phyloP scores from a whole-genome alignment of 1,284 basidiomycete species.

The Waitea zeae region DNA sequence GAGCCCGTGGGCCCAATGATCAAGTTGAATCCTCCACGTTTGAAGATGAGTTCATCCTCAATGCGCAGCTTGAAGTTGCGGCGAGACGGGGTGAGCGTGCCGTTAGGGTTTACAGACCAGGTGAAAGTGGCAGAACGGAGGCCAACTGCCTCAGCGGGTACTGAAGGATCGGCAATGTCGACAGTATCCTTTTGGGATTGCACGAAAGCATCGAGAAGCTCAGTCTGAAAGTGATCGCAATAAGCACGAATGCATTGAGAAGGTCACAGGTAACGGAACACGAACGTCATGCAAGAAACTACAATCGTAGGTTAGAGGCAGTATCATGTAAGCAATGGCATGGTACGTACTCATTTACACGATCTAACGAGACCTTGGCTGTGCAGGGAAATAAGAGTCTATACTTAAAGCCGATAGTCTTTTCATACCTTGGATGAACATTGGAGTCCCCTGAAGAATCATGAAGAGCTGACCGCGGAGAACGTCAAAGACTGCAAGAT shows the following conservation, averaged over 20 bases:
- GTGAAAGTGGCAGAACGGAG: slow-evolving; percentile 24
- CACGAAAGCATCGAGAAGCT: slow-evolving; percentile 28
- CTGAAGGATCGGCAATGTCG: not conserved
- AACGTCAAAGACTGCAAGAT: slow-evolving; percentile 17
- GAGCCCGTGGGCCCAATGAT: slow-evolving; percentile 45
- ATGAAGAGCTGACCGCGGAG: slow-evolving; percentile 15
- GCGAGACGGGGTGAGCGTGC: slow-evolving; percentile 12
- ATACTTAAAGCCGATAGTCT: slow-evolving; percentile 11
- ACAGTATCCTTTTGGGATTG: slow-evolving; percentile 11
- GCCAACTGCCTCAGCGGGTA: slow-evolving; percentile 16
- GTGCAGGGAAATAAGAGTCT: slow-evolving; percentile 8
- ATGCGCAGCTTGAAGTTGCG: slow-evolving; percentile 30
- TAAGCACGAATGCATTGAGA: too few relatives aligned
- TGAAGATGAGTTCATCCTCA: slow-evolving; percentile 36
- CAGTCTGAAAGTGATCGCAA: slow-evolving; percentile 20
- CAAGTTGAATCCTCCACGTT: slow-evolving; percentile 38
- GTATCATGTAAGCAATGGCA: too few relatives aligned
- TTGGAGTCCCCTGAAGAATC: slow-evolving; percentile 15
- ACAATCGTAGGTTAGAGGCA: too few relatives aligned
- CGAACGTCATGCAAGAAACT: slow-evolving; percentile 25
- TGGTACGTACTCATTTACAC: too few relatives aligned
- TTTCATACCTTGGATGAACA: slow-evolving; percentile 14
- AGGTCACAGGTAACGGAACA: not conserved
- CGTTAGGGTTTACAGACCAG: slow-evolving; percentile 16
- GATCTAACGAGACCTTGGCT: slow-evolving; percentile 29